A percentile compares a stretch with the other conserved stretches of the same genome.
Evolutionary conservation across 371 early-diverging fungal genomes (phyloP).

Genomic region (Gilbertella persicaria): DNA sequence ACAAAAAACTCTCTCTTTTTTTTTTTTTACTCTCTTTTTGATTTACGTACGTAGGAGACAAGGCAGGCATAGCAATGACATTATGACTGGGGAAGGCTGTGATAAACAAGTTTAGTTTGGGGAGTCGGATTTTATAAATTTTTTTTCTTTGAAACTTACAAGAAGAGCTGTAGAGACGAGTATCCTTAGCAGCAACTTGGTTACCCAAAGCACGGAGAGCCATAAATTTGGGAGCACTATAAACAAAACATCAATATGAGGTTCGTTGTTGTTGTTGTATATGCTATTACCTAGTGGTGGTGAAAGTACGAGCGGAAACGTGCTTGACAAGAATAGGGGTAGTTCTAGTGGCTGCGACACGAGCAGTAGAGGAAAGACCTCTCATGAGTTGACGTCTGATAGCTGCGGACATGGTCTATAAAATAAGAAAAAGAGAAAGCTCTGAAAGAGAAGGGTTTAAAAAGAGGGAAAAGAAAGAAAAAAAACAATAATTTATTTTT

Average conservation of each 20-base stretch:
- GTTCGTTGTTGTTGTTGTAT: not conserved
- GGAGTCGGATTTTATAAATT: not conserved
- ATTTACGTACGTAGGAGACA: slow-evolving; percentile 94
- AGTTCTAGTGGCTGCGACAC: slow-evolving; percentile 35
- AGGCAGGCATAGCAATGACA: slow-evolving; percentile 95
- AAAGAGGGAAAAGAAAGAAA: slow-evolving; percentile 10
- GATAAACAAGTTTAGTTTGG: not conserved
- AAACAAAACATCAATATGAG: not conserved
- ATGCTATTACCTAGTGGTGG: slow-evolving; percentile 30
- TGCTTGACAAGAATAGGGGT: slow-evolving; percentile 41
- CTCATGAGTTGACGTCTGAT: slow-evolving; percentile 53
- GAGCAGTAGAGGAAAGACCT: slow-evolving; percentile 42
- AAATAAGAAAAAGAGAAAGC: slow-evolving; percentile 3
- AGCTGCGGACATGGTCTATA: slow-evolving; percentile 31
- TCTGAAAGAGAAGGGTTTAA: slow-evolving; percentile 2
- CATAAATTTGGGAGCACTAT: slow-evolving; percentile 44
- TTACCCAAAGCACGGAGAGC: slow-evolving; percentile 51
- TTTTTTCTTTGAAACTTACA: slow-evolving; percentile 40
- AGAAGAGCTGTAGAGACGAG: slow-evolving; percentile 61
- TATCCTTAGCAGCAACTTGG: slow-evolving; percentile 33
- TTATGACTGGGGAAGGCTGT: slow-evolving; percentile 85
- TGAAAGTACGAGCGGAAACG: slow-evolving; percentile 36
- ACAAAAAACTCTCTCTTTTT: not conserved
- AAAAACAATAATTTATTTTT: slow-evolving; percentile 6
- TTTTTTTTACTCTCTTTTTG: not conserved